A percentile compares a stretch with the other conserved stretches of the same genome.
Conservation (phyloP, 768 basidiomycete genomes). For the Russula earlei region DNA sequence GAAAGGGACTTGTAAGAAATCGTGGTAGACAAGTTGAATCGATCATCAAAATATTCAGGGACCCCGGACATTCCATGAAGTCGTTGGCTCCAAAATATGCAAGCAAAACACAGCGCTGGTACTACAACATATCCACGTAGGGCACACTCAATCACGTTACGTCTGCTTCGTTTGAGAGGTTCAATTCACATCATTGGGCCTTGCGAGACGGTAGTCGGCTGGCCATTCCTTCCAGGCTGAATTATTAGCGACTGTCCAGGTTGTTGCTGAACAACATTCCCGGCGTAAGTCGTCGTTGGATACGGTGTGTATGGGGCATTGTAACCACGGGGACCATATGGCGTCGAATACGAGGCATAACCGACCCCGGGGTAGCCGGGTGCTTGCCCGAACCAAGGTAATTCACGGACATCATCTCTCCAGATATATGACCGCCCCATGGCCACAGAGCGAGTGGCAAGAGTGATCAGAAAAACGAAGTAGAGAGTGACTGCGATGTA, state of each 20-base stretch:
- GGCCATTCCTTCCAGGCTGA: conserved; percentile 13
- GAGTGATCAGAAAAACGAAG: conserved; percentile 13
- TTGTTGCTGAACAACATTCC: conserved; percentile 13
- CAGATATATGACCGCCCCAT: conserved; percentile 18
- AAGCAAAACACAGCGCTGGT: neutral
- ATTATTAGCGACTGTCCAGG: conserved; percentile 10
- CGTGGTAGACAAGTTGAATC: too few relatives aligned
- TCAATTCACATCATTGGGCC: neutral
- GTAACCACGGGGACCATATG: conserved; percentile 1
- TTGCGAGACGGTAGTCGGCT: conserved; percentile 2
- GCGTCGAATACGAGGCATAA: conserved; percentile 7
- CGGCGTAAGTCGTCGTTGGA: neutral
- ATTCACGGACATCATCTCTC: conserved; percentile 14
- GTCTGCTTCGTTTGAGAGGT: neutral
- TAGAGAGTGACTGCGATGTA: conserved; percentile 13
- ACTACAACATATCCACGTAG: neutral
- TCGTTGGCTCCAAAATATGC: too few relatives aligned
- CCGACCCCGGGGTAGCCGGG: conserved; percentile 17
- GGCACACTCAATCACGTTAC: neutral
- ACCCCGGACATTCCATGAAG: conserved; percentile 14
- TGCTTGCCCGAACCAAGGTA: conserved; percentile 20
- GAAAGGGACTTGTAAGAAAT: too few relatives aligned
- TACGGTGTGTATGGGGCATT: conserved; percentile 2
- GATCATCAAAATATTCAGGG: neutral
- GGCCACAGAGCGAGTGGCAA: conserved; percentile 13